These are phyloP conservation scores for Psilocybe subaeruginosa DNA, from an alignment of 768 basidiomycete genomes.

Conservation along the genomic window DNA sequence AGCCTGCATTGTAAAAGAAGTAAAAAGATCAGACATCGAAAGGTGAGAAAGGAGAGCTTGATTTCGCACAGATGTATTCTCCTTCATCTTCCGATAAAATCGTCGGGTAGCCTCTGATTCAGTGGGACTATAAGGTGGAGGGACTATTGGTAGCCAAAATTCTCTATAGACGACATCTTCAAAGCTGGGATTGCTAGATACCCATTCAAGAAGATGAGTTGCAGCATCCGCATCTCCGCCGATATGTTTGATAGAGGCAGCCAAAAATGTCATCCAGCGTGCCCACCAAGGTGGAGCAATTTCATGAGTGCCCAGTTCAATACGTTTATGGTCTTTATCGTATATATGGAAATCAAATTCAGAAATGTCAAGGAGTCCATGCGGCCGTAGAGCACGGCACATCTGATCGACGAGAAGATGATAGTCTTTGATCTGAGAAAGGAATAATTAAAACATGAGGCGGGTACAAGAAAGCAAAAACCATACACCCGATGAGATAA, in stretches of 20 bases:
- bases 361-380: slow-evolving; percentile 65
- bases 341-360: slow-evolving; percentile 76
- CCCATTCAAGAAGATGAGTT: slow-evolving; percentile 55
- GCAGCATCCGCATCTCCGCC: slow-evolving; percentile 72
- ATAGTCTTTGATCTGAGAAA: slow-evolving; percentile 68
- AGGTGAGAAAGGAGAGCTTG: not conserved
- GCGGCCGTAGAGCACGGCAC: slow-evolving; percentile 65
- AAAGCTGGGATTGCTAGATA: slow-evolving; percentile 54
- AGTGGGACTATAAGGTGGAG: slow-evolving; percentile 40
- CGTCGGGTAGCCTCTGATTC: slow-evolving; percentile 39
- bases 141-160: slow-evolving; percentile 65
- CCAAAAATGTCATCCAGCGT: slow-evolving; percentile 62
- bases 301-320: slow-evolving; percentile 44
- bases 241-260: slow-evolving; percentile 51
- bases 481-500: slow-evolving; percentile 72
- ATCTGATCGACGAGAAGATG: slow-evolving; percentile 66
- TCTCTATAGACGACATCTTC: slow-evolving; percentile 61
- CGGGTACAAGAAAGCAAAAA: slow-evolving; percentile 4
- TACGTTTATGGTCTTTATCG: slow-evolving; percentile 47
- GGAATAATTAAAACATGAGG: slow-evolving; percentile 20
- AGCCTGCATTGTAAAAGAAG: slow-evolving; percentile 38
- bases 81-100: slow-evolving; percentile 50
- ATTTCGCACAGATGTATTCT: slow-evolving; percentile 57
- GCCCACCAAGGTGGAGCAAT: slow-evolving; percentile 60
- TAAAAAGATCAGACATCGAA: not conserved